Evolutionary conservation across 331 rosid genomes (phyloP), one percentile per base, ranked within the genome.

Genomic region (Rosa hybrid): DNA sequence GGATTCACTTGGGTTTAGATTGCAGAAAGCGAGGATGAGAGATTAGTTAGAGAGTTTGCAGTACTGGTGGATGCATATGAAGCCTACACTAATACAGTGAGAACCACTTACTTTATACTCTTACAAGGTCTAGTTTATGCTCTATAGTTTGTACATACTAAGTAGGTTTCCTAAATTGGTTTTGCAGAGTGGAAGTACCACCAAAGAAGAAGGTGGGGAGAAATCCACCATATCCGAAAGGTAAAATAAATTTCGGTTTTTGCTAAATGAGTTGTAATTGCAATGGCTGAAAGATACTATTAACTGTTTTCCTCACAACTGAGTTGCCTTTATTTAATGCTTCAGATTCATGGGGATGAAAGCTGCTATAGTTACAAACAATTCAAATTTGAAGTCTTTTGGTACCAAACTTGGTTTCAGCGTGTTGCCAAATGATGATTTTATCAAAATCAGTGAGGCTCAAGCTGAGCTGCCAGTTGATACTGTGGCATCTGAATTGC

Each of bases 271-370:
- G 72, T 62, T 27, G 59, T 63, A 25, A 76, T 17, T 23, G 46
- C 20, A 44, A 17, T 64, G 73, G 17, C 8, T 5, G 2, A 0
- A 63, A 27, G 34, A 30, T 11, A 50, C 1, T 18, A 11, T 18
- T 1, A 12, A 50, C 54, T 60, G 48, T 53, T 83, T 38, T 77
- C 73, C 14, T 30, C 20, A 12, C 21, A 39, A 68, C 72, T 80
- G 46, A 82, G 83, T 21, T 27, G 12, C 45, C 78, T 85, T 57
- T 57, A 64, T n/a, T 12, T 62, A 16, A 10, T 53, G 72, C 76
- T 82, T 81, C 86, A 96, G 99, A 85, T 93, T 96, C 85, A 91
- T 96, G 97, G 98, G 94, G 86, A 88, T 96, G 97, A 96, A 90
- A 87, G 94, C 92, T 57, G 92, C 94, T 64, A 25, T 93, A 71